These are phyloP conservation scores for Aspergillus fructus DNA, from an alignment of 2,329 filamentous ascomycete species.

Conservation along the genomic window DNA sequence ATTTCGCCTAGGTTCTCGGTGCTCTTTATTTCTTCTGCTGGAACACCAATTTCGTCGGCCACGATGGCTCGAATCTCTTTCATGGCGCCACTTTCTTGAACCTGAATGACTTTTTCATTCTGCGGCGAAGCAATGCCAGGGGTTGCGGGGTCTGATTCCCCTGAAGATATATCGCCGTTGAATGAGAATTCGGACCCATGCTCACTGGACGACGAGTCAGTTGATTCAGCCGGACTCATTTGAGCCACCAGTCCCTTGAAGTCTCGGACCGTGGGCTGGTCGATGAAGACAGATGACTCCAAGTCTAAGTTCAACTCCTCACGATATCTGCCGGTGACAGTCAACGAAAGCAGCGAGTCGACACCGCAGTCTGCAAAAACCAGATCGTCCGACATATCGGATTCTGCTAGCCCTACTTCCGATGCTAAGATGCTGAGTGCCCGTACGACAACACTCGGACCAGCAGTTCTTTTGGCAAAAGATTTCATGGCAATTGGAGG, in stretches of 20 bases:
- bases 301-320: slow-evolving; percentile 62
- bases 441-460: slow-evolving; percentile 31
- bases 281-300: slow-evolving; percentile 59
- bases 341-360: slow-evolving; percentile 61
- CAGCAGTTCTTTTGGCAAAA: slow-evolving; percentile 27
- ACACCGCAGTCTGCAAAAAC: slow-evolving; percentile 63
- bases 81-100: slow-evolving; percentile 34
- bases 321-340: slow-evolving; percentile 61
- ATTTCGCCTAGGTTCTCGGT: slow-evolving; percentile 43
- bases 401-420: slow-evolving; percentile 57
- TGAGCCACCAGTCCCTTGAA: slow-evolving; percentile 57
- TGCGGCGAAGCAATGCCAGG: slow-evolving; percentile 31
- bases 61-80: slow-evolving; percentile 42
- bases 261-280: slow-evolving; percentile 59
- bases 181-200: slow-evolving; percentile 30
- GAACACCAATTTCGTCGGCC: slow-evolving; percentile 46
- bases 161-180: slow-evolving; percentile 23
- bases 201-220: slow-evolving; percentile 31
- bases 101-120: slow-evolving; percentile 26
- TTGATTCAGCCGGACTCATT: slow-evolving; percentile 32
- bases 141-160: slow-evolving; percentile 34
- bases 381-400: slow-evolving; percentile 59
- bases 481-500: slow-evolving; percentile 26
- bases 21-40: slow-evolving; percentile 39
- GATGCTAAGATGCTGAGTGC: slow-evolving; percentile 42